Evolutionary conservation across 192 early-diverging fungal species (phyloP), one percentile per base, ranked within the genome.

Genomic region (Podila clonocystis): DNA sequence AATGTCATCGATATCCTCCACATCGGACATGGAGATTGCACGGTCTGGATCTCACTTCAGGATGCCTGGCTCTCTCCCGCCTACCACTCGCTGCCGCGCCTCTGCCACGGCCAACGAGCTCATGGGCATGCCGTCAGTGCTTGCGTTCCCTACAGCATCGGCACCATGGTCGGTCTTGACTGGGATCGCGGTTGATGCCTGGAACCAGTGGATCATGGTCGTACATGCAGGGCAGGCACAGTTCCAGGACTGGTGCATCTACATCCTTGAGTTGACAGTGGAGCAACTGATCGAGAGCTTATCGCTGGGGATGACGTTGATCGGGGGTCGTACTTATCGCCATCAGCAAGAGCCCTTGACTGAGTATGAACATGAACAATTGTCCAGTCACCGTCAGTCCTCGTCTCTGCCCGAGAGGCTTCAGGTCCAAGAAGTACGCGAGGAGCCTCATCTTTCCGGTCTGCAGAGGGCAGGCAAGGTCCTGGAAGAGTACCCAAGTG

Each of bases 241-340:
- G 48, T 80, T 80, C 62, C 65, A 62, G 48, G 77, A 68, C 36
- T 80, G 77, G 77, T 73, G 77, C 57, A 67, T 72, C 28, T 80
- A 80, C 41, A 17, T 80, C 19, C 58, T 80, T 5, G 75, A 71
- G 50, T 17, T 33, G 65, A 72, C 70, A 29, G 66, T 79, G 50
- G 75, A 79, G 28, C 69, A 63, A 41, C 1, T 72, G 57, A 72
- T 79, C 24, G 75, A 79, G 41, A 59, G 75, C 48, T 59, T 79
- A 12, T 72, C 69, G 9, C 22, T 79, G 33, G 75, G 75, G 1
- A 8, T 79, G 65, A 63, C 65, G 2, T 58, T 79, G 8, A 26
- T 79, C n/a, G 70, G 65, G 7, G 29, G 63, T 20, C 71, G 36
- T 31, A 45, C 22, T 41, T 20, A 12, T 58, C 13, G 12, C 2